A percentile compares a stretch with the other conserved stretches of the same genome.
Conservation (phyloP, 345 rosid genomes). For the Pelargonium nanum region DNA sequence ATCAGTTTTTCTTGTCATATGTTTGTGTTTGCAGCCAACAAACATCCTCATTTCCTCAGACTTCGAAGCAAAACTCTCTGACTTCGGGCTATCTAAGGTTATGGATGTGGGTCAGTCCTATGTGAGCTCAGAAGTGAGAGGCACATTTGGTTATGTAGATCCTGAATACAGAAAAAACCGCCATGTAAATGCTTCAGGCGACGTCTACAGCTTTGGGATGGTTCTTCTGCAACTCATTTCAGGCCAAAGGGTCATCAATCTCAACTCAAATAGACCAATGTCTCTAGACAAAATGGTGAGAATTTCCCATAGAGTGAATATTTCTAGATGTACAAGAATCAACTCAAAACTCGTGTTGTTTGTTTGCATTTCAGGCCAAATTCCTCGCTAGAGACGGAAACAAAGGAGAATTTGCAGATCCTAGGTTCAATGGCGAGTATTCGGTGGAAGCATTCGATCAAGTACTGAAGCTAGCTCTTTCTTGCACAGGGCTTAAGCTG, state of each 20-base stretch:
- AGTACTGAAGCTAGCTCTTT: slow-evolving; percentile 36
- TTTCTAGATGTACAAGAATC: background rate
- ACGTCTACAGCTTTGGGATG: slow-evolving; percentile 50
- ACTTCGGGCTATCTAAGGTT: slow-evolving; percentile 50
- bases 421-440: slow-evolving; percentile 39
- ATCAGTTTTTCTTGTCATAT: slow-evolving; percentile 3
- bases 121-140: slow-evolving; percentile 58
- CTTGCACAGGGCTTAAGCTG: slow-evolving; percentile 43
- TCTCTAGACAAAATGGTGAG: slow-evolving; percentile 40
- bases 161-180: slow-evolving; percentile 46
- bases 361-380: slow-evolving; percentile 29
- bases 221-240: slow-evolving; percentile 52
- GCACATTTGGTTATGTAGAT: slow-evolving; percentile 57
- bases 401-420: slow-evolving; percentile 37
- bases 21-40: slow-evolving; percentile 30
- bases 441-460: slow-evolving; percentile 34
- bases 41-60: slow-evolving; percentile 39
- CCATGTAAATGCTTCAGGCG: slow-evolving; percentile 43
- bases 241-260: slow-evolving; percentile 43
- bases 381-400: slow-evolving; percentile 27
- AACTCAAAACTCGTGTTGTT: background rate
- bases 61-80: slow-evolving; percentile 50
- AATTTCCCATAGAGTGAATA: background rate
- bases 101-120: slow-evolving; percentile 44
- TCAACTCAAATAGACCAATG: slow-evolving; percentile 27